Percentiles rank a stretch among this genome's conserved stretches.
Conservation (phyloP, 2,329 filamentous ascomycete species). For the Passalora sequoiae region DNA sequence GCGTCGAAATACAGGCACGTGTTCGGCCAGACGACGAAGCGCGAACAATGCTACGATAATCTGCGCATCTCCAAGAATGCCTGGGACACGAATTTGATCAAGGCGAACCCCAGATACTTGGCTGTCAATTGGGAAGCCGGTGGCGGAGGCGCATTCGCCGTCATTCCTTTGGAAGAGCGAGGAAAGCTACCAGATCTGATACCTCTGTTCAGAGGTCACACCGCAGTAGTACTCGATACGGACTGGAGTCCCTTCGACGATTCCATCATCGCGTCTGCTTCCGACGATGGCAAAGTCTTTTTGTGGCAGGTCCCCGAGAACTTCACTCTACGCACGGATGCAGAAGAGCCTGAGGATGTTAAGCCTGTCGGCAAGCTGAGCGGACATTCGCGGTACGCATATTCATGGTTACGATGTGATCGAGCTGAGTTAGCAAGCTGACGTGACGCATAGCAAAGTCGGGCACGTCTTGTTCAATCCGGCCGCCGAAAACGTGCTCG, state of each 20-base stretch:
- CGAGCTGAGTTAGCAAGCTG: too few relatives aligned
- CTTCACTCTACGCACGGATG: conserved; percentile 79
- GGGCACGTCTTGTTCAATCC: conserved; percentile 98
- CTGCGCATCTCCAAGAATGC: conserved; percentile 95
- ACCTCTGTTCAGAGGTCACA: conserved; percentile 93
- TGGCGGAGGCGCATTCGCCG: conserved; percentile 92
- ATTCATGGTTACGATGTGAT: too few relatives aligned
- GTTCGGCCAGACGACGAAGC: conserved; percentile 91
- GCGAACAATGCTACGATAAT: conserved; percentile 99
- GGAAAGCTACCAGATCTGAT: conserved; percentile 89
- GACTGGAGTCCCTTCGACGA: conserved; percentile 99
- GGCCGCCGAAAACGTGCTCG: conserved; percentile 88
- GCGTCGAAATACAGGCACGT: conserved; percentile 82
- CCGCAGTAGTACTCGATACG: conserved; percentile 89
- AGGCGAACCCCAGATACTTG: conserved; percentile 94
- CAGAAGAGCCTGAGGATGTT: conserved; percentile 77
- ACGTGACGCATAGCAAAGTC: conserved; percentile 90
- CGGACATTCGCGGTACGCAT: conserved; percentile 78
- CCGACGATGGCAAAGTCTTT: conserved; percentile 94
- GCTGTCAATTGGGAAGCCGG: conserved; percentile 98
- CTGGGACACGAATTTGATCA: conserved; percentile 98
- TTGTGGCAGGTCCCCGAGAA: conserved; percentile 89
- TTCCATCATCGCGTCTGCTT: conserved; percentile 82
- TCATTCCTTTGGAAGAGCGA: conserved; percentile 83
- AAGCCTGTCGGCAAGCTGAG: conserved; percentile 73